Percentiles rank a stretch among this genome's conserved stretches.
phyloP scores from a whole-genome alignment of 108 stramenopile species.

The Fragilaria crotonensis region DNA sequence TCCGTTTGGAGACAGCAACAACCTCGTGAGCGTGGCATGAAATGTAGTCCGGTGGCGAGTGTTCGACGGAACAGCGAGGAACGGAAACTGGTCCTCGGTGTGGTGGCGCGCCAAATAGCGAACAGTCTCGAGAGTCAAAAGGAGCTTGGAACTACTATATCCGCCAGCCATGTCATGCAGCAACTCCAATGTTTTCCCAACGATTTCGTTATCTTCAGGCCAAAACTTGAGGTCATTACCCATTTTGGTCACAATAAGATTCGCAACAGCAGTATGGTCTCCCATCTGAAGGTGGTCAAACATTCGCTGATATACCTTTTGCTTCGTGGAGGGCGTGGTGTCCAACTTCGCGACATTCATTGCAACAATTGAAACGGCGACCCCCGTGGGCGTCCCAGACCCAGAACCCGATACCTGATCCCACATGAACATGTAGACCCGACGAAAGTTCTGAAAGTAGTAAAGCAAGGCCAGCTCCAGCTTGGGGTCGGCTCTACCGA shows the following conservation, averaged over 20 bases:
- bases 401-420: slow-evolving; percentile 64
- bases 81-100: slow-evolving; percentile 93
- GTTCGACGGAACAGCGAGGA: slow-evolving; percentile 78
- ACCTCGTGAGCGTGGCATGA: slow-evolving; percentile 87
- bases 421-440: slow-evolving; percentile 96
- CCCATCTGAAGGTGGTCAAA: slow-evolving; percentile 94
- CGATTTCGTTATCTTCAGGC: slow-evolving; percentile 86
- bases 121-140: slow-evolving; percentile 92
- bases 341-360: slow-evolving; percentile 74
- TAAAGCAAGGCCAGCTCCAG: slow-evolving; percentile 77
- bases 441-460: slow-evolving; percentile 88
- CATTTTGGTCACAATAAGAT: slow-evolving; percentile 94
- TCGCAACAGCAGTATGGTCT: slow-evolving; percentile 90
- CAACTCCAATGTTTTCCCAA: slow-evolving; percentile 86
- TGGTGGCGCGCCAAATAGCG: slow-evolving; percentile 90
- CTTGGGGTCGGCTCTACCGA: slow-evolving; percentile 61
- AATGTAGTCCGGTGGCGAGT: slow-evolving; percentile 89
- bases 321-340: slow-evolving; percentile 78
- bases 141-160: slow-evolving; percentile 90
- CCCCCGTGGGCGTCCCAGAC: slow-evolving; percentile 9
- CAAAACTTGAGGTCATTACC: slow-evolving; percentile 96
- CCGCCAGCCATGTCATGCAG: slow-evolving; percentile 94
- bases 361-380: slow-evolving; percentile 47
- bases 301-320: slow-evolving; percentile 91
- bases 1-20: slow-evolving; percentile 82